Evolutionary conservation across 495 filamentous ascomycete species (phyloP), one percentile per base, ranked within the genome.

Genomic region (Xylaria intraflava): DNA sequence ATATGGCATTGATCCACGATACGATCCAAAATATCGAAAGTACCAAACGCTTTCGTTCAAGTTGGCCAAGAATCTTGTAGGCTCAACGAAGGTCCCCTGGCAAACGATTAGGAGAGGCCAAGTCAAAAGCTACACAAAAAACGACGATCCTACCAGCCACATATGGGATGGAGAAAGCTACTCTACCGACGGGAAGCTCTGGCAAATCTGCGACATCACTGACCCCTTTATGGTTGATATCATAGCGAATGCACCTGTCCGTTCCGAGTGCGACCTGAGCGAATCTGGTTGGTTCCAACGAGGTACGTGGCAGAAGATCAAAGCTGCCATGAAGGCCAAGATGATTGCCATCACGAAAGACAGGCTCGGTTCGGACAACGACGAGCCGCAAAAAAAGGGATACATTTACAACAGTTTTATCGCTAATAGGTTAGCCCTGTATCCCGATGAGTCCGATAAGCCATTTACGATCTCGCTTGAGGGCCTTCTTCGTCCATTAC

Each of bases 11-110:
- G 94, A 98, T 62, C 93, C 93, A 0, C 81, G 94, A 44, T 72
- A 68, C 6, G 85, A 88, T 47, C 82, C 85, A 0, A 77, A 81
- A 16, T 91, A 85, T 60, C 82, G 90, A 0, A 65, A 78, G 26
- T 97, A 95, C 69, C 93, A 98, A 66, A 92, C 88, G 0, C 68
- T 95, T 40, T 88, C 87, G 65, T 96, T 96, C 73, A 78, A 79
- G 58, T 57, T 81, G 17, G 70, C 72, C 59, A 73, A 71, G 42
- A 72, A 69, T 26, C 65, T 68, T 29, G 61, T 73, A 12, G 71
- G 73, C 3, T 64, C 56, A 2, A 73, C 73, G 8, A 74, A 77
- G 22, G 67, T 72, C 16, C 69, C 72, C 0, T 76, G 74, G 74
- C 67, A 74, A 43, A 66, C 68, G 4, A 59, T 72, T 16, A 66